These are phyloP conservation scores for Metschnikowia gelsemii DNA, from an alignment of 805 yeast genomes.

Conservation along the genomic window DNA sequence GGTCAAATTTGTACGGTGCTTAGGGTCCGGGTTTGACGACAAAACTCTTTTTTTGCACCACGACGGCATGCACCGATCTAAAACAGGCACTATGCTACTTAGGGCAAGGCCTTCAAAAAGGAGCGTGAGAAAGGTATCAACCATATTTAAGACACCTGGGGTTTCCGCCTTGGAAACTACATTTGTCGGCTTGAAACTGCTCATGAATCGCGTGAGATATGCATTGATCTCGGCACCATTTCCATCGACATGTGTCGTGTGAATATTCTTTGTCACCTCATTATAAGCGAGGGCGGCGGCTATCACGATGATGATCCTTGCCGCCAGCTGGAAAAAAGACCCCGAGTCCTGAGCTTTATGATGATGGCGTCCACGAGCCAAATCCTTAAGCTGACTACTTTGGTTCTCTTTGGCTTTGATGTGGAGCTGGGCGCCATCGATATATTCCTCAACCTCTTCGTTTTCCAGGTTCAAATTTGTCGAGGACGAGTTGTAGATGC, in stretches of 20 bases:
- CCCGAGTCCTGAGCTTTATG: constrained; percentile 1
- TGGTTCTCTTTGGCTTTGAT: constrained; percentile 18
- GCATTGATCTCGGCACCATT: constrained; percentile 44
- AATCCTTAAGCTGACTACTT: too few species aligned
- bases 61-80: constrained; percentile 36
- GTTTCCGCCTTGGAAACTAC: constrained; percentile 2
- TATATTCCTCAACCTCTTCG: constrained; percentile 23
- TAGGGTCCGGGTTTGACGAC: constrained; percentile 40
- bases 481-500: constrained; percentile 47
- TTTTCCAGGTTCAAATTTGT: constrained; percentile 34
- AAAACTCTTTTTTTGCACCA: constrained; percentile 32
- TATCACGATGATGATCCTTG: constrained; percentile 32
- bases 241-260: constrained; percentile 47
- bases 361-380: too few species aligned
- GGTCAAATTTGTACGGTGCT: constrained; percentile 29
- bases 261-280: constrained; percentile 51
- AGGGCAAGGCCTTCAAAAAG: constrained; percentile 56
- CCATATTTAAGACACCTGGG: constrained; percentile 3
- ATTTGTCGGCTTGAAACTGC: constrained; percentile 24
- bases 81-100: constrained; percentile 52
- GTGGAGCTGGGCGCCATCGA: constrained; percentile 20
- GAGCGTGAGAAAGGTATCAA: constrained; percentile 27
- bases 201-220: constrained; percentile 28
- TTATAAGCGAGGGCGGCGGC: constrained; percentile 53
- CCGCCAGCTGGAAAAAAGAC: background rate